Evolutionary conservation across 225 moss, liverwort and hornwort species (phyloP), one percentile per base, ranked within the genome.

Genomic region (Bryum argenteum): DNA sequence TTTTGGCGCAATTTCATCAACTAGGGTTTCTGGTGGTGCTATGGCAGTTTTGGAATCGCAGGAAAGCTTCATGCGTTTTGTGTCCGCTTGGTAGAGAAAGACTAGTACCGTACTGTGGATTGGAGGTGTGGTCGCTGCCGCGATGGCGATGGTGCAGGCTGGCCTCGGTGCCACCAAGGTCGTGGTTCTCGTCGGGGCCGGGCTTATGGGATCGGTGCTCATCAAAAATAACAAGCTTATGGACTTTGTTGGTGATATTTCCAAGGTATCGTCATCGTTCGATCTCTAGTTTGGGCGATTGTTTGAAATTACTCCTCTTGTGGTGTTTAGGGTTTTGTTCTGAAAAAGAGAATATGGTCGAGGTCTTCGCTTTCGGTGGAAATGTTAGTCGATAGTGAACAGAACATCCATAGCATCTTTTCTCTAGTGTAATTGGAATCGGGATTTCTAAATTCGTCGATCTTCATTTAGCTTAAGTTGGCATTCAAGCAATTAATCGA

Each of bases 181-280:
- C 50, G 73, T 85, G 79, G 9, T 85, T 33, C 70, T 85, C 37
- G 61, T 85, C 11, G 85, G 85, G 45, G 85, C 85, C 39, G 85
- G 85, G 12, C 40, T 81, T 0, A 58, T 78, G 75, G 91, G 94
- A 73, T 90, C 94, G 17, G 76, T 94, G 74, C 59, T 94, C 24
- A 68, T 94, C 24, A 88, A 83, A 66, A 94, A 91, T 57, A 82
- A 79, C 73, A 88, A 83, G 71, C 71, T 94, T 28, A 84, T 83
- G 51, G 91, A 91, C 58, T 82, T 94, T 28, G 54, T 91, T 24
- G 75, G 91, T 13, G 91, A 94, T 71, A 58, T 90, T 22, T 82
- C 89, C n/a, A 90, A 80, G 82, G 94, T 91, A 48, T 17, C 15
- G 77, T 18, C 20, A 79, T 18, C 20, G 2, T 64, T 71, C 20